Conservation (phyloP, 176 grass and related monocot genomes). For the Microstegium vimineum region DNA sequence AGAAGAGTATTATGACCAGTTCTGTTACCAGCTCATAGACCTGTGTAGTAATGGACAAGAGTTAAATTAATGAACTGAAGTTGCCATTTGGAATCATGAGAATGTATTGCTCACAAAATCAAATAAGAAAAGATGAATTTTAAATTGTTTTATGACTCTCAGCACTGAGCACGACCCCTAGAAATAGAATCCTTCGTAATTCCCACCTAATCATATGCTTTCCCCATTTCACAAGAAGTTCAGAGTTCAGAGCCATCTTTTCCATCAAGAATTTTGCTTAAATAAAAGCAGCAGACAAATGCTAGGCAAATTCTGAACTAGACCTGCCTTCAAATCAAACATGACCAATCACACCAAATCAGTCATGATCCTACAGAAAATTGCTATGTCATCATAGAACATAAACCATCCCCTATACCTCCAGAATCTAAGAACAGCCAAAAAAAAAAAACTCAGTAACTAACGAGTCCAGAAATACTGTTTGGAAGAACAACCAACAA, state of each 20-base stretch:
- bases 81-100: background rate
- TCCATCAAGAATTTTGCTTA: background rate
- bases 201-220: background rate
- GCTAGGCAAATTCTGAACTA: background rate
- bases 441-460: background rate
- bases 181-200: background rate
- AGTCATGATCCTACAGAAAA: background rate
- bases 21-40: slow-evolving; percentile 5
- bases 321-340: background rate
- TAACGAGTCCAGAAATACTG: background rate
- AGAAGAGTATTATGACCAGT: background rate
- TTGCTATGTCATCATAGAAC: background rate
- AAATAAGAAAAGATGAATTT: background rate
- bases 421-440: background rate
- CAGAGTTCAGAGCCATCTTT: background rate
- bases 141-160: background rate
- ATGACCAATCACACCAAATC: background rate
- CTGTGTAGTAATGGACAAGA: slow-evolving; percentile 4
- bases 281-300: background rate
- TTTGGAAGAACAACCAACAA: background rate
- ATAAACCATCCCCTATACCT: background rate
- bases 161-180: background rate
- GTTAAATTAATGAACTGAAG: slow-evolving; percentile 4
- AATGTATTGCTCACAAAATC: background rate
- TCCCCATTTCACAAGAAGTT: background rate